These are phyloP conservation scores for Chaetothyriales sp. DNA, from an alignment of 2,329 filamentous ascomycete species.

Conservation along the genomic window DNA sequence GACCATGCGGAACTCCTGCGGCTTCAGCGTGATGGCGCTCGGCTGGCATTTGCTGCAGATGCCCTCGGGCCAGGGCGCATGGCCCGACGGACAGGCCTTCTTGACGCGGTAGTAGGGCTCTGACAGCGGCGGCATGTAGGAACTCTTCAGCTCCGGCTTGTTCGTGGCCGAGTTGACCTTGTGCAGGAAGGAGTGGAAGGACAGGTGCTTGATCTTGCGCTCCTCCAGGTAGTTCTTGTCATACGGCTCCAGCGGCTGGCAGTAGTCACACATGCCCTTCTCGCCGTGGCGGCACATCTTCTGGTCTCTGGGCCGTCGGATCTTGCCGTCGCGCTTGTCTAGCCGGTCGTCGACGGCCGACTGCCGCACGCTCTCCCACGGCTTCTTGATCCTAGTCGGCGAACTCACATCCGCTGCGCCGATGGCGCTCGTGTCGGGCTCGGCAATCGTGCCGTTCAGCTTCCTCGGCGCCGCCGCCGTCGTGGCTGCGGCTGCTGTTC, in stretches of 20 bases:
- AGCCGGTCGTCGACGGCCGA: conserved; percentile 74
- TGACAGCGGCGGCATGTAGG: conserved; percentile 86
- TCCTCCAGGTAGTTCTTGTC: conserved; percentile 76
- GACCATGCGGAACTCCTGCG: conserved; percentile 89
- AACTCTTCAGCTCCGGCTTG: conserved; percentile 83
- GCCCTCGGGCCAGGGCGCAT: conserved; percentile 85
- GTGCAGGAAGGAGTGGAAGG: conserved; percentile 84
- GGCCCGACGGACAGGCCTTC: conserved; percentile 79
- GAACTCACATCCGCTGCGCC: conserved; percentile 16
- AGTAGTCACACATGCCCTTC: conserved; percentile 99
- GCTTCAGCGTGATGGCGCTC: conserved; percentile 87
- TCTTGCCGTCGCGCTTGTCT: conserved; percentile 84
- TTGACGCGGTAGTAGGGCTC: conserved; percentile 89
- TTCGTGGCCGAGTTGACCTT: conserved; percentile 96
- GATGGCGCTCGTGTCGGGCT: conserved; percentile 30
- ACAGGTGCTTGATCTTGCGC: conserved; percentile 97
- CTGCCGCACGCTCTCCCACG: conserved; percentile 86
- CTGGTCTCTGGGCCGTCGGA: conserved; percentile 55
- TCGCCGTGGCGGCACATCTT: conserved; percentile 92
- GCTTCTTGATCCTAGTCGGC: conserved; percentile 55
- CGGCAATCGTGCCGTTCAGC: conserved; percentile 59
- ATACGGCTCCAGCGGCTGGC: conserved; percentile 92
- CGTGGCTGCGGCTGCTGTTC: background rate
- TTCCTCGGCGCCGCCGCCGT: conserved; percentile 40
- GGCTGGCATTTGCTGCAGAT: conserved; percentile 98